A percentile compares a stretch with the other conserved stretches of the same genome.
Conservation (phyloP, 192 early-diverging fungal genomes). For the Backusella liffmaniae region DNA sequence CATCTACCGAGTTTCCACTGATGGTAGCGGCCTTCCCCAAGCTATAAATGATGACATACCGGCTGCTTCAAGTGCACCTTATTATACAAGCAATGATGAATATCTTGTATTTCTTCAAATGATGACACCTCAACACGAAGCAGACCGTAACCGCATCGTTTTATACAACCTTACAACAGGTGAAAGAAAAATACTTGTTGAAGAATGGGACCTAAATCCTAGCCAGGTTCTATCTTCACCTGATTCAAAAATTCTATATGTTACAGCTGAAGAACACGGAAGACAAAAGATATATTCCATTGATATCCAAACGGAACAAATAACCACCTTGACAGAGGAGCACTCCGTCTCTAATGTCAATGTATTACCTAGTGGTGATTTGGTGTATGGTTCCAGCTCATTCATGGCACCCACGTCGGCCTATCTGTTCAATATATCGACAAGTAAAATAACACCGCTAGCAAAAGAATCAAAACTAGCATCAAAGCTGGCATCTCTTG, state of each 20-base stretch:
- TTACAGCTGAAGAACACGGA: constrained; percentile 65
- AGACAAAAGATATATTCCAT: constrained; percentile 63
- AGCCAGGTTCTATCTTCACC: constrained; percentile 54
- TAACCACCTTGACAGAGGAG: constrained; percentile 47
- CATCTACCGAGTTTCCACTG: constrained; percentile 62
- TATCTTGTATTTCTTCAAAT: constrained; percentile 74
- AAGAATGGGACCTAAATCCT: constrained; percentile 62
- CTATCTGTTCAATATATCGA: constrained; percentile 10
- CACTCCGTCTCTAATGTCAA: constrained; percentile 47
- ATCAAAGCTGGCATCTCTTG: constrained; percentile 41
- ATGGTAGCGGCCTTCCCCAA: constrained; percentile 42
- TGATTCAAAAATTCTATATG: constrained; percentile 52
- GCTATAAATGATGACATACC: constrained; percentile 43
- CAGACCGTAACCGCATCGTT: constrained; percentile 72
- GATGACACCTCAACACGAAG: constrained; percentile 65
- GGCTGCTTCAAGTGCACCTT: constrained; percentile 62
- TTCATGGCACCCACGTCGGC: constrained; percentile 40
- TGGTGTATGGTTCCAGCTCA: constrained; percentile 46
- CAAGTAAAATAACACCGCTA: constrained; percentile 11
- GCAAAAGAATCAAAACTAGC: constrained; percentile 41
- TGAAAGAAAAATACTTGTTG: constrained; percentile 43
- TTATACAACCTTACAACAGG: constrained; percentile 46
- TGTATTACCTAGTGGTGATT: constrained; percentile 36
- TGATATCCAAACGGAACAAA: constrained; percentile 45
- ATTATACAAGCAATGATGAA: constrained; percentile 59